Evolutionary conservation across 2,329 filamentous ascomycete genomes (phyloP).

Genomic region (Epichloe bromicola): DNA sequence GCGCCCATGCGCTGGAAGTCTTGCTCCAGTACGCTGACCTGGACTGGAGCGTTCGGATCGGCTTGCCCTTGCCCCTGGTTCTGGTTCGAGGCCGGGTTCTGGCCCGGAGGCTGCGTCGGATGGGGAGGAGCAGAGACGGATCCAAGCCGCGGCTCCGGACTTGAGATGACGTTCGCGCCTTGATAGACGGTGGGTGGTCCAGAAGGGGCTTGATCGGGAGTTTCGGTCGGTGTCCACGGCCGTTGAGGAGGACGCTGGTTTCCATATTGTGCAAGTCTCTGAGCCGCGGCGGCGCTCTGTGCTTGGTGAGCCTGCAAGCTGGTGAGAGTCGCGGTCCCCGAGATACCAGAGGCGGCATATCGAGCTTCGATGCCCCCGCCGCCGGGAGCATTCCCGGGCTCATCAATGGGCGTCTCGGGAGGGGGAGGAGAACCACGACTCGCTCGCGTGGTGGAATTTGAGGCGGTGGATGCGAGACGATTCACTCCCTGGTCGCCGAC

Average conservation of each 20-base stretch:
- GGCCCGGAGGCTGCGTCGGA: conserved; percentile 8
- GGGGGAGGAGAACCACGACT: conserved; percentile 88
- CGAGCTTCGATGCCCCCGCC: conserved; percentile 73
- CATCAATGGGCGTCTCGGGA: conserved; percentile 77
- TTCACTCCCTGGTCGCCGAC: conserved; percentile 40
- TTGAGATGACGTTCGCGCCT: conserved; percentile 58
- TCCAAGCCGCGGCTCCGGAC: conserved; percentile 27
- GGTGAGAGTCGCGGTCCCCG: conserved; percentile 70
- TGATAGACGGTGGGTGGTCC: conserved; percentile 88
- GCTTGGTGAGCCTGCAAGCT: conserved; percentile 48
- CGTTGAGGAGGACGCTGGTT: conserved; percentile 29
- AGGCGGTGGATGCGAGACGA: conserved; percentile 68
- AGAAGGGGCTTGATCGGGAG: conserved; percentile 73
- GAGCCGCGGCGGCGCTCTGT: conserved; percentile 68
- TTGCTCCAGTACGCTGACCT: conserved; percentile 65
- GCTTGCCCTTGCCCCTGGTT: conserved; percentile 10
- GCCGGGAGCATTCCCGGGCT: conserved; percentile 54
- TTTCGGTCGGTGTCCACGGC: conserved; percentile 92
- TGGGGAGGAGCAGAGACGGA: conserved; percentile 32
- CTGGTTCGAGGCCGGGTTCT: neutral
- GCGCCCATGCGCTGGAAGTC: conserved; percentile 74
- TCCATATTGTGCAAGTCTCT: conserved; percentile 68
- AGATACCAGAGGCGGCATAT: conserved; percentile 84
- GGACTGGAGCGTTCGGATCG: conserved; percentile 26
- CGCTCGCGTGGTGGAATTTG: conserved; percentile 83